Evolutionary conservation across 1,139 yeast species (phyloP), one percentile per base, ranked within the genome.

Genomic region (Trichomonascaceae sp.): DNA sequence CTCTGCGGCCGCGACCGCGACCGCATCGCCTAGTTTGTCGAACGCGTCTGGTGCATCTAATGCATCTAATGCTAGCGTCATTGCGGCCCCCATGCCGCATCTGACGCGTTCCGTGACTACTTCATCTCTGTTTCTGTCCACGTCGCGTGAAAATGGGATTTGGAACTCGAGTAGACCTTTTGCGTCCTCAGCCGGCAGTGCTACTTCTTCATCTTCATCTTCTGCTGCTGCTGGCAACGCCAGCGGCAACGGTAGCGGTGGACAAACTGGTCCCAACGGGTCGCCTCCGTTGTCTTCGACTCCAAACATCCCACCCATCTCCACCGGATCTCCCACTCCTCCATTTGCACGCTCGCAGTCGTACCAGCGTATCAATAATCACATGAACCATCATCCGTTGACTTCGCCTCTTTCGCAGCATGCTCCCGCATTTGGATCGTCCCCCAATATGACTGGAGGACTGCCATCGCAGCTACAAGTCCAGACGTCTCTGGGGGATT

Each of bases 271-370:
- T n/a, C n/a, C n/a, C n/a, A n/a, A n/a, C n/a, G n/a, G n/a, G n/a
- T n/a, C n/a, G n/a, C n/a, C n/a, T n/a, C n/a, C n/a, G n/a, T n/a
- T n/a, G n/a, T n/a, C n/a, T n/a, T n/a, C n/a, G n/a, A n/a, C n/a
- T n/a, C n/a, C n/a, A n/a, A n/a, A n/a, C n/a, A n/a, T n/a, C n/a
- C n/a, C n/a, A n/a, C n/a, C n/a, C n/a, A n/a, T n/a, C n/a, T n/a
- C n/a, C n/a, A n/a, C n/a, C n/a, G 11, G 9, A 11, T 20, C 23
- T 11, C 11, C 23, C 9, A 20, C 23, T 11, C 23, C 27, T 29
- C 34, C 34, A 27, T 36, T 40, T 30, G 40, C 37, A 6, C 28
- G 37, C 33, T 31, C 43, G 17, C 39, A 34, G 34, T 36, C 42
- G 17, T 37, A 20, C 23, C 23, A 20, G 23, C 23, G 23, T 6